Base-by-base conservation (phyloP, 140 eudicot genomes). In the Stevia rebaudiana region DNA sequence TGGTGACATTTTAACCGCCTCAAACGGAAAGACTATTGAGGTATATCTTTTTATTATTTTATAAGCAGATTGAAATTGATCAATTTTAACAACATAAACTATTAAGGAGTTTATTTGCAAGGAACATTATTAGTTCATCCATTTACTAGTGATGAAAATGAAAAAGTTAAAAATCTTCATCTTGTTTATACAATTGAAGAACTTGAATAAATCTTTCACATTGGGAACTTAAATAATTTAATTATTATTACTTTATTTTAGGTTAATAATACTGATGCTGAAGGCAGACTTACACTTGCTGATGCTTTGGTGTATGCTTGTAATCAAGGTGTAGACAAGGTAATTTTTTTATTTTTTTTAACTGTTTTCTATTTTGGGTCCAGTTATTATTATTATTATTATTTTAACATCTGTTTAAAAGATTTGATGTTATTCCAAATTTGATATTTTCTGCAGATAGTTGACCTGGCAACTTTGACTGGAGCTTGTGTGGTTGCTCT, bases 311-410 rank as follows among this genome's bases (percentile, higher is more conserved):
- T 92, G 46, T 92, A 92, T 83, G 94, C 98, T 1, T 92, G 98
- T 77, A 88, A 88, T 66, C 98, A 92, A 88, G 96, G 98, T 36
- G 98, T 88, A 56, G 95, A 92, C 8, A 92, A 92, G 98, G 98
- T 88, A 84, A 52, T 16, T 31, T 56, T 54, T 42, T 23, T 44
- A 43, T 8, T 73, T 41, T 28, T 73, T 56, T 5, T 1, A 63
- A 12, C 13, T 11, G 60, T 13, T 48, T 48, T 5, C 5, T 28
- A 6, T 47, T 17, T 19, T 19, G 5, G 33, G 50, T 39, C 50
- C 19, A 3, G 6, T 61, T 61, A 11, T 37, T 7, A n/a, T 16
- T 30, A 35, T 5, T 2, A 36, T 41, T 11, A 1, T 50, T n/a
- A 11, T 57, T n/a, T 15, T 57, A 25, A n/a, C 22, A 33, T 16